Evolutionary conservation across 2,329 filamentous ascomycete species (phyloP), one percentile per base, ranked within the genome.

Genomic region (Botryotinia calthae): DNA sequence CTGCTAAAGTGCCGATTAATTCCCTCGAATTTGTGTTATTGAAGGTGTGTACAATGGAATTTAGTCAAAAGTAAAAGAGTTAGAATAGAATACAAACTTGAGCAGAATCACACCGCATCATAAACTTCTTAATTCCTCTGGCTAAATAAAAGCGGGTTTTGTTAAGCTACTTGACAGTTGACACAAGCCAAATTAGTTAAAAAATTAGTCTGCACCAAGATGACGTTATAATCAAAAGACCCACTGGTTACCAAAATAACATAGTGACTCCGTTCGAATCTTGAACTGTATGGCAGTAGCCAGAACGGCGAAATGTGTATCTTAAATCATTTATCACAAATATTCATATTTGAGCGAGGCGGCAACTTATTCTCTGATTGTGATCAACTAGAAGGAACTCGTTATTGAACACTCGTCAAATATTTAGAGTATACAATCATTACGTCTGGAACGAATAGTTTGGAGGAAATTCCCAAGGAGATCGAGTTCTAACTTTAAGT

Each of bases 321-420:
- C 12, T 54, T 25, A n/a, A 54, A 54, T 7, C 25, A n/a, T n/a
- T 51, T 8, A n/a, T n/a, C 10, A 54, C 25, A 16, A 16, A n/a
- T n/a, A n/a, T 54, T 54, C 25, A 16, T n/a, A 54, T 54, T n/a
- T n/a, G 25, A n/a, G 48, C 5, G 48, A 20, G 12, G 5, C 48
- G 25, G 48, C 48, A n/a, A 54, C 1, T n/a, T 54, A 4, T 51
- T 51, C 48, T n/a, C 10, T 7, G 48, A 54, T 16, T 54, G 12
- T 16, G 48, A 54, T n/a, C 10, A 10, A 54, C 48, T n/a, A 25
- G 9, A n/a, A 16, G 0, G 0, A 51, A 54, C 25, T 54, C 25
- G 7, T 2, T n/a, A 14, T 7, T n/a, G 25, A 6, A n/a, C 12
- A n/a, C 2, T 51, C 5, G 1, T 5, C 25, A n/a, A 14, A 6